These are phyloP conservation scores for Ceratocystis papillata DNA, from an alignment of 2,329 filamentous ascomycete species.

Conservation along the genomic window DNA sequence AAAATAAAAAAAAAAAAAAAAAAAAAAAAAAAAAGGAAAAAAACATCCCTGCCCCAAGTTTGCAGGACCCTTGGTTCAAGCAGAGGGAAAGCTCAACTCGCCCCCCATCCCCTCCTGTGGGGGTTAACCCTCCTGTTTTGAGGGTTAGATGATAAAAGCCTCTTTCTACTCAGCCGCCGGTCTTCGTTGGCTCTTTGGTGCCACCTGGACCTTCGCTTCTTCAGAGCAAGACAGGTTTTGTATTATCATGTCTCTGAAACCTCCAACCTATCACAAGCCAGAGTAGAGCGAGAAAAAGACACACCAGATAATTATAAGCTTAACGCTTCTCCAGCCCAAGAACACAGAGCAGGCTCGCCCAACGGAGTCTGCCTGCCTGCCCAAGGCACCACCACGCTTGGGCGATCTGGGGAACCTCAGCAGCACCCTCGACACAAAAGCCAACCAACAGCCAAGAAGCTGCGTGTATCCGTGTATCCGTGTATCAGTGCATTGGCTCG, in stretches of 20 bases:
- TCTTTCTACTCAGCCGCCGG: not conserved
- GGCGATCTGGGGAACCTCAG: not conserved
- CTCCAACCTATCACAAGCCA: not conserved
- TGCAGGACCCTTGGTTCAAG: not conserved
- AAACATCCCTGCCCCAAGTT: not conserved
- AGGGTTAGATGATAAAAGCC: not conserved
- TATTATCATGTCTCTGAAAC: not conserved
- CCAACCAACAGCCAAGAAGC: not conserved
- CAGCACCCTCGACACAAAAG: too few species aligned
- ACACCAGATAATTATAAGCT: not conserved
- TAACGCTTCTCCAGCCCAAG: not conserved
- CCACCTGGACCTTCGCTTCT: constrained; percentile 4
- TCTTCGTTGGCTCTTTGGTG: not conserved
- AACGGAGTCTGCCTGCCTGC: not conserved
- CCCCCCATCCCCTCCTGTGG: not conserved
- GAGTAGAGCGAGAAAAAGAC: not conserved
- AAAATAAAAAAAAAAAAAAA: not conserved
- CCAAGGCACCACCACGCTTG: not conserved
- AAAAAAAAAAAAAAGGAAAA: not conserved
- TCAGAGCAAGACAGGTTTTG: constrained; percentile 3
- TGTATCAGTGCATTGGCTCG: not conserved
- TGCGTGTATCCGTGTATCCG: not conserved
- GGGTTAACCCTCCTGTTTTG: not conserved
- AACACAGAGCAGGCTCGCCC: not conserved
- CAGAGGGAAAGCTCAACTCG: not conserved